These are phyloP conservation scores for Populus davidiana DNA, from an alignment of 345 rosid species.

Conservation along the genomic window DNA sequence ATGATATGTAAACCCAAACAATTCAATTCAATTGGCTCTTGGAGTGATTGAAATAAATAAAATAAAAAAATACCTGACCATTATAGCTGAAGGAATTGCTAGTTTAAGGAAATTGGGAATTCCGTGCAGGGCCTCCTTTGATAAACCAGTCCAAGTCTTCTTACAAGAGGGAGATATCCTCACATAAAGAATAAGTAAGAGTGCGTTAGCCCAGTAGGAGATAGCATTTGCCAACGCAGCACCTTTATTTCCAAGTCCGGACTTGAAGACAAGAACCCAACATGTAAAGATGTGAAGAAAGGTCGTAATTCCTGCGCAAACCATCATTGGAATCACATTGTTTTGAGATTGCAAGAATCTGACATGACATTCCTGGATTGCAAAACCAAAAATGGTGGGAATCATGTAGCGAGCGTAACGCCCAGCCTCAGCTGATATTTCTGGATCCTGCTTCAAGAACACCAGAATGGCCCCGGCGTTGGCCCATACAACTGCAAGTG, in stretches of 20 bases:
- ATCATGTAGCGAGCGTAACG: slow-evolving; percentile 40
- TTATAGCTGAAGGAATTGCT: slow-evolving; percentile 46
- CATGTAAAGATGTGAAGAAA: slow-evolving; percentile 37
- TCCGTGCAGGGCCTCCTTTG: slow-evolving; percentile 27
- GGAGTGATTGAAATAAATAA: not conserved
- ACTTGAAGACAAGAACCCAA: slow-evolving; percentile 43
- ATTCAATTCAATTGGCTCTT: not conserved
- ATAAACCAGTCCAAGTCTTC: slow-evolving; percentile 38
- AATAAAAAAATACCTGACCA: slow-evolving; percentile 32
- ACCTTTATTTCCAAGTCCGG: slow-evolving; percentile 46
- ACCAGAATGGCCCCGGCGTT: slow-evolving; percentile 15
- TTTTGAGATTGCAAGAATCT: slow-evolving; percentile 51
- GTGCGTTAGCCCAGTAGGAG: slow-evolving; percentile 39
- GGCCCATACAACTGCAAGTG: slow-evolving; percentile 17
- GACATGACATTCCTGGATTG: slow-evolving; percentile 37
- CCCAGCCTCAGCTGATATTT: slow-evolving; percentile 44
- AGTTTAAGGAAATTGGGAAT: slow-evolving; percentile 27
- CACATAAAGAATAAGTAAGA: slow-evolving; percentile 27
- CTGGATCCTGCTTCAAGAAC: slow-evolving; percentile 22
- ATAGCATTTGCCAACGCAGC: slow-evolving; percentile 47
- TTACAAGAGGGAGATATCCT: slow-evolving; percentile 34
- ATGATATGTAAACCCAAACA: not conserved
- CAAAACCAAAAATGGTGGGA: slow-evolving; percentile 42
- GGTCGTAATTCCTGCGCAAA: slow-evolving; percentile 41
- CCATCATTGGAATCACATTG: slow-evolving; percentile 49